Evolutionary conservation across 108 stramenopile genomes (phyloP).

Genomic region (Skeletonema costatum): DNA sequence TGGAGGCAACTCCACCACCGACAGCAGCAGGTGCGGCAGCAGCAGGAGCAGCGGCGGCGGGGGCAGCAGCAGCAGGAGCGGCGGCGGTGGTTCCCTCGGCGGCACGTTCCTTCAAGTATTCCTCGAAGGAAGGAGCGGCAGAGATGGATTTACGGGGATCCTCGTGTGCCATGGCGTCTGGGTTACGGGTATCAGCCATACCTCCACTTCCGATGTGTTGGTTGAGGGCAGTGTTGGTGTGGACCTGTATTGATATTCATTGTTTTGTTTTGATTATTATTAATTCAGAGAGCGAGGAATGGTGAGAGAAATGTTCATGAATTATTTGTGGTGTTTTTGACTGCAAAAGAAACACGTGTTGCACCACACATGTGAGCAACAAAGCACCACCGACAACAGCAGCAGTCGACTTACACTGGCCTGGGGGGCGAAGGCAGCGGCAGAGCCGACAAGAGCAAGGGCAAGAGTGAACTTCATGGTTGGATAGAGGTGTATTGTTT

Average conservation of each 20-base stretch:
- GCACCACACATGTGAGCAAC: no score
- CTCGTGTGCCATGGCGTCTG: conserved; percentile 54
- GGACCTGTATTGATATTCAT: neutral
- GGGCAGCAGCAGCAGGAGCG: conserved; percentile 15
- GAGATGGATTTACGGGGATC: conserved; percentile 81
- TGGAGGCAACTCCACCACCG: conserved; percentile 20
- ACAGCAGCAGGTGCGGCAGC: neutral
- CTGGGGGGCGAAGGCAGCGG: no score
- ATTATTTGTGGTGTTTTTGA: no score
- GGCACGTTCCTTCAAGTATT: conserved; percentile 71
- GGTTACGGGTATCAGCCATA: conserved; percentile 76
- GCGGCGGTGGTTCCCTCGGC: conserved; percentile 11
- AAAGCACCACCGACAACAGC: no score
- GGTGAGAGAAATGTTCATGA: no score
- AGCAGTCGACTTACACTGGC: no score
- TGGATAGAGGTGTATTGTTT: no score
- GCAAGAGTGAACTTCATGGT: no score
- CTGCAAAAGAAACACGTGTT: no score
- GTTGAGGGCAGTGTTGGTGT: neutral
- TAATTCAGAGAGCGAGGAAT: no score
- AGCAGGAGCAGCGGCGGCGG: conserved; percentile 18
- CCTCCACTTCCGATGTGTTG: conserved; percentile 59
- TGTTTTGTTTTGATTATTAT: no score
- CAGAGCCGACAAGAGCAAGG: no score
- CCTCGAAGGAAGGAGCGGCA: conserved; percentile 74